A percentile compares a stretch with the other conserved stretches of the same genome.
These are phyloP conservation scores for Tricholoma bakamatsutake DNA, from an alignment of 768 basidiomycete species.

Conservation along the genomic window DNA sequence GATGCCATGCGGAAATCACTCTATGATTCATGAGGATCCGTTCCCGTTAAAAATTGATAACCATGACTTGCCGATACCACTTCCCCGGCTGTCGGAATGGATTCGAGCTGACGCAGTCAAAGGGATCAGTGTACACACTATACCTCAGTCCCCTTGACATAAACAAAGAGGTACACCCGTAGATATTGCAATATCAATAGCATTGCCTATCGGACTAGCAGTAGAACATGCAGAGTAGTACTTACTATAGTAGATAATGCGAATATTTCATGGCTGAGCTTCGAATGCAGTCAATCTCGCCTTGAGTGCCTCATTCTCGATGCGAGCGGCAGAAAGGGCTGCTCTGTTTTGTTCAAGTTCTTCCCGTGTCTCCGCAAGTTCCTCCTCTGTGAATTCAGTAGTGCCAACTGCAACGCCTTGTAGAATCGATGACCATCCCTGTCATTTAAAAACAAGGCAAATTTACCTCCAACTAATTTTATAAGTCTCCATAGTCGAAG, in stretches of 20 bases:
- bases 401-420: conserved; percentile 72
- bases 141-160: conserved; percentile 14
- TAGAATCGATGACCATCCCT: neutral
- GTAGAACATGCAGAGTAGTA: neutral
- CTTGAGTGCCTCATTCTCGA: conserved; percentile 52
- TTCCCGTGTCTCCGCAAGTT: conserved; percentile 40
- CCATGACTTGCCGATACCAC: conserved; percentile 52
- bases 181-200: neutral
- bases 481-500: conserved; percentile 79
- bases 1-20: conserved; percentile 16
- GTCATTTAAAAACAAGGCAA: neutral
- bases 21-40: conserved; percentile 13
- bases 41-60: conserved; percentile 40
- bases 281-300: neutral
- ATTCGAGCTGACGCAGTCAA: conserved; percentile 36
- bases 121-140: conserved; percentile 18
- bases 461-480: conserved; percentile 55
- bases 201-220: neutral
- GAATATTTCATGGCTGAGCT: neutral
- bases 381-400: conserved; percentile 60
- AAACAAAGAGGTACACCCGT: neutral
- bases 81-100: conserved; percentile 47
- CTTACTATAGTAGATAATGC: neutral
- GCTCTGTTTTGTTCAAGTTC: conserved; percentile 39
- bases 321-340: conserved; percentile 38